Base-by-base conservation (phyloP, 768 basidiomycete genomes). In the Mycena venus region DNA sequence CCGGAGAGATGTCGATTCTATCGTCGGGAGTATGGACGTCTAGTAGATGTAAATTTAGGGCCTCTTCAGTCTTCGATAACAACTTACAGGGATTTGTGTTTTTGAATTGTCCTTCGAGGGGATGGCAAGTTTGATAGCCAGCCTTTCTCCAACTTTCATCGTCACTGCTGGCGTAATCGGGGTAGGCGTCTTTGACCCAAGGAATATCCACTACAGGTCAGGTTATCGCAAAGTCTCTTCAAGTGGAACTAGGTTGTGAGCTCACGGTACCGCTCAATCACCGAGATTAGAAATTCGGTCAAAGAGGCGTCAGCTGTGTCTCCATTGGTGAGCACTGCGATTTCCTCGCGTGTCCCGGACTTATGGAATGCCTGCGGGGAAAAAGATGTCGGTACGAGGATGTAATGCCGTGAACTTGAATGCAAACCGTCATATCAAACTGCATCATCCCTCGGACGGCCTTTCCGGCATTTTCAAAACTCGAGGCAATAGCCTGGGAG, bases 81-180 rank as follows among this genome's bases (percentile, higher is more conserved):
- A 73, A 79, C 91, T 90, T 92, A 92, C 49, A 80, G 83, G 36
- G 78, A 79, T 93, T 92, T 15, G 86, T 81, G 74, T 89, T 86
- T 72, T 83, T 81, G 75, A 90, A 91, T 21, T 84, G 32, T 61
- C 84, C 85, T 80, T 91, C 90, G 62, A 92, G 89, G 17, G 88
- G 85, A 81, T 92, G 92, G 31, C 88, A 86, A 66, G 88, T 86
- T 31, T 88, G 91, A 75, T 91, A 93, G 58, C 93, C 92, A n/a
- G 90, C 91, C 81, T 88, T 89, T 32, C 76, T 82, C 91, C 91
- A 92, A 29, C 89, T 89, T 36, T 88, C 89, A 77, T 79, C 44
- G 56, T 66, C 70, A 36, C 70, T 72, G n/a, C 17, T 47, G 7
- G 68, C 29, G 7, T 60, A 53, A 38, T 44, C 31, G 2, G 76